Conservation (phyloP, 1,284 basidiomycete species). For the Cystobasidium sp. region DNA sequence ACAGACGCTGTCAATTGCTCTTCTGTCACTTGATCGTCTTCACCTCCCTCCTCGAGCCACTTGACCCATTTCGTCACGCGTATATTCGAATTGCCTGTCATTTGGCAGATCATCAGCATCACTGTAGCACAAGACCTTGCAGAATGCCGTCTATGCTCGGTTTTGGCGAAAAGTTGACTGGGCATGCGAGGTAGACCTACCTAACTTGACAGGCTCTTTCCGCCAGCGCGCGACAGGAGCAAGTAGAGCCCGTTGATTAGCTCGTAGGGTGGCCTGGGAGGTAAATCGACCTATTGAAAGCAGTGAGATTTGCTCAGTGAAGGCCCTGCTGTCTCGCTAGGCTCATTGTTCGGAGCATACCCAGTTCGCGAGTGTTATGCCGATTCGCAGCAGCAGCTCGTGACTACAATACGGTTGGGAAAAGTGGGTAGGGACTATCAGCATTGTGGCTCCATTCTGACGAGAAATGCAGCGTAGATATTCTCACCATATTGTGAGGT, state of each 20-base stretch:
- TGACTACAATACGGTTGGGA: constrained; percentile 4
- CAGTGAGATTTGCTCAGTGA: background rate
- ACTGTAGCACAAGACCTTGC: background rate
- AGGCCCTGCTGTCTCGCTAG: background rate
- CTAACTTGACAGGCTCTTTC: constrained; percentile 43
- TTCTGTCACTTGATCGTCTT: constrained; percentile 36
- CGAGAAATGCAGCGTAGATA: no score
- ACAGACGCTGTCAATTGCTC: constrained; percentile 40
- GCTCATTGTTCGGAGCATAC: background rate
- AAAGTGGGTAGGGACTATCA: no score
- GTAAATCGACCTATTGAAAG: constrained; percentile 15
- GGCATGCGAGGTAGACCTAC: background rate
- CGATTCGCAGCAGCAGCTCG: constrained; percentile 34
- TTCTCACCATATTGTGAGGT: no score
- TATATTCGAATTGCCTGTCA: constrained; percentile 38
- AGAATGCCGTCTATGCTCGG: background rate
- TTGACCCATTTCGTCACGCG: constrained; percentile 44
- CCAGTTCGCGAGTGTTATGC: constrained; percentile 28
- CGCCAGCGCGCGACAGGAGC: constrained; percentile 41
- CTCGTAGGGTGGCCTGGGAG: constrained; percentile 36
- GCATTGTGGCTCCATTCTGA: no score
- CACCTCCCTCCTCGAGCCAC: constrained; percentile 30
- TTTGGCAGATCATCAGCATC: background rate
- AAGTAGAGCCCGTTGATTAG: constrained; percentile 41
- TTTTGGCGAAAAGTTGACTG: background rate